Evolutionary conservation across 495 filamentous ascomycete genomes (phyloP), one percentile per base, ranked within the genome.

Genomic region (Tuber borchii): DNA sequence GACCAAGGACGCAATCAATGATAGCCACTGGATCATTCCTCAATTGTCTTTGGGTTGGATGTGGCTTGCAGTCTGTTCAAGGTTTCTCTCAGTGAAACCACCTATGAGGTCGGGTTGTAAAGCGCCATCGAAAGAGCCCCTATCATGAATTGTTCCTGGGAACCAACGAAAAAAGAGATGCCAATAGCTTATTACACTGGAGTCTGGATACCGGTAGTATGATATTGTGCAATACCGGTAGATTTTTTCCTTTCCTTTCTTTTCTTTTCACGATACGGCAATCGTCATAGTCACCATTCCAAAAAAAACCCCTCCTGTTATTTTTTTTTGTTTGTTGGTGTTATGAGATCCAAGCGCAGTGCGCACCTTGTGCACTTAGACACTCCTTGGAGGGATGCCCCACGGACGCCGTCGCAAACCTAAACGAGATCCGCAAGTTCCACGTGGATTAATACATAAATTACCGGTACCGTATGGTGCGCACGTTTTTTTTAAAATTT

Each of bases 361-460:
- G 56, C 12, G n/a, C 56, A 31, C n/a, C 26, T 65, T 31, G n/a
- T 65, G 56, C 56, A 65, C 56, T 17, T 12, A 26, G 22, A 31
- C 45, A 46, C 56, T 31, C 2, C 22, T n/a, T 10, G 22, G 10
- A n/a, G 48, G 48, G 48, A n/a, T n/a, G 22, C 7, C 48, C 22
- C 48, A 56, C 48, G 48, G 48, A 56, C 48, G 9, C 48, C 20
- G n/a, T 65, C 12, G 56, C 56, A 65, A 65, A 65, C 56, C 14
- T 65, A 26, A 65, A 65, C 56, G 56, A 31, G 56, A 65, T 65
- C 56, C 56, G 56, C 56, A 26, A 65, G 16, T 65, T 65, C 56
- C 56, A 65, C 56, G 56, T 65, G 56, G 56, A 16, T 65, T n/a
- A 65, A 65, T 65, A 65, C 31, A n/a, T 14, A 65, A 65, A 65